phyloP scores from a whole-genome alignment of 345 rosid genomes.

The Citropsis articulata region DNA sequence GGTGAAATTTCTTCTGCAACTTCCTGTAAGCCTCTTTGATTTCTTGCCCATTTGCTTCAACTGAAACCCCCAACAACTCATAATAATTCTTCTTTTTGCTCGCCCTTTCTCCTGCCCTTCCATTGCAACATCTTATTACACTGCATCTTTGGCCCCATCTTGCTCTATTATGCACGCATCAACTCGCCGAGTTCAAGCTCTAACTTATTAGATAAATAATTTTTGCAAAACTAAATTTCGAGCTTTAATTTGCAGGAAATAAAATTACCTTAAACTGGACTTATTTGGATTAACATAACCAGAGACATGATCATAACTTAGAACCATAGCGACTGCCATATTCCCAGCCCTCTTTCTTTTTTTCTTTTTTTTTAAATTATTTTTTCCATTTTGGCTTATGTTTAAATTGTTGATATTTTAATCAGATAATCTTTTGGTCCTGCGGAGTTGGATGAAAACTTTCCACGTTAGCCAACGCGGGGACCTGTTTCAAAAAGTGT shows the following conservation, averaged over 20 bases:
- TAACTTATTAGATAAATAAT: not conserved
- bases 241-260: not conserved
- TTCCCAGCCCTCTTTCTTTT: not conserved
- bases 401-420: not conserved
- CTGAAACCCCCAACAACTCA: constrained; percentile 51
- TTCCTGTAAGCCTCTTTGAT: constrained; percentile 61
- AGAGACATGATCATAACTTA: constrained; percentile 14
- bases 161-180: not conserved
- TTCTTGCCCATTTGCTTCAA: constrained; percentile 34
- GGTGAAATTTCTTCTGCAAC: constrained; percentile 63
- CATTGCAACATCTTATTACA: constrained; percentile 29
- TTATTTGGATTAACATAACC: constrained; percentile 16
- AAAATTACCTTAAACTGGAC: constrained; percentile 24
- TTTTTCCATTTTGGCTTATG: no score
- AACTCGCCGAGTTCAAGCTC: not conserved
- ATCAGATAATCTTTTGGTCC: not conserved
- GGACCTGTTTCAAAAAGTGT: not conserved
- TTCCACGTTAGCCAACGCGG: not conserved
- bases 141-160: constrained; percentile 26
- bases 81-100: constrained; percentile 40
- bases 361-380: not conserved
- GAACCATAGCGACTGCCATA: constrained; percentile 12
- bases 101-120: constrained; percentile 18
- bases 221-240: not conserved
- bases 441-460: not conserved